phyloP scores from a whole-genome alignment of 2,329 filamentous ascomycete genomes.

The Botrytis cinerea region DNA sequence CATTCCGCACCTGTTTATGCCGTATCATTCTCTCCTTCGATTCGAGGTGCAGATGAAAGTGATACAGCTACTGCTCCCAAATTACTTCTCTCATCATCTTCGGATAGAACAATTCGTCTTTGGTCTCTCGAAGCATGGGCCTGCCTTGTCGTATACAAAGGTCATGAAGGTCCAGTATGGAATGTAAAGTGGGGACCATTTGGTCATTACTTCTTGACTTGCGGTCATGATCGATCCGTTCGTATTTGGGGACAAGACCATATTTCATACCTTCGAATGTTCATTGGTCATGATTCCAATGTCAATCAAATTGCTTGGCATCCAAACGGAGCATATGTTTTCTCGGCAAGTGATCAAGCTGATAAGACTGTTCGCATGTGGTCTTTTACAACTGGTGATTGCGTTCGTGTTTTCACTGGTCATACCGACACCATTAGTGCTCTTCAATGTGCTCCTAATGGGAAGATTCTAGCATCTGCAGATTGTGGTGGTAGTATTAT shows the following conservation, averaged over 20 bases:
- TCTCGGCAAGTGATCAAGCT: conserved; percentile 82
- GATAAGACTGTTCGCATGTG: conserved; percentile 97
- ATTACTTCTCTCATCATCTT: conserved; percentile 82
- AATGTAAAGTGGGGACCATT: conserved; percentile 88
- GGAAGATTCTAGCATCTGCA: conserved; percentile 86
- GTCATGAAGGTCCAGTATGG: conserved; percentile 87
- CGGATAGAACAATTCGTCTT: conserved; percentile 83
- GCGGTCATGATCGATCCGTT: conserved; percentile 85
- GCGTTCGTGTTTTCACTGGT: conserved; percentile 88
- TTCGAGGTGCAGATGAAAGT: conserved; percentile 35
- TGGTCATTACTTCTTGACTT: conserved; percentile 91
- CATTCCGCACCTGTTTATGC: conserved; percentile 89
- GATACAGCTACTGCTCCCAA: conserved; percentile 60
- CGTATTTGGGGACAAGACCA: conserved; percentile 92
- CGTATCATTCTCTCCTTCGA: conserved; percentile 72
- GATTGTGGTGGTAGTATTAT: conserved; percentile 88
- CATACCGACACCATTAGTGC: conserved; percentile 86
- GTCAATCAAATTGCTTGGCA: conserved; percentile 95
- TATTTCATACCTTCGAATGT: conserved; percentile 81
- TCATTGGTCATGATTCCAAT: conserved; percentile 89
- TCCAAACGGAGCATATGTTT: conserved; percentile 89
- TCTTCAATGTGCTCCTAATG: conserved; percentile 82
- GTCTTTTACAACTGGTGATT: conserved; percentile 83
- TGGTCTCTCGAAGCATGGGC: conserved; percentile 93
- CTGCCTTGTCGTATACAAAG: conserved; percentile 92